Conservation (phyloP, 108 stramenopile genomes). For the Epithemia pelagica region DNA sequence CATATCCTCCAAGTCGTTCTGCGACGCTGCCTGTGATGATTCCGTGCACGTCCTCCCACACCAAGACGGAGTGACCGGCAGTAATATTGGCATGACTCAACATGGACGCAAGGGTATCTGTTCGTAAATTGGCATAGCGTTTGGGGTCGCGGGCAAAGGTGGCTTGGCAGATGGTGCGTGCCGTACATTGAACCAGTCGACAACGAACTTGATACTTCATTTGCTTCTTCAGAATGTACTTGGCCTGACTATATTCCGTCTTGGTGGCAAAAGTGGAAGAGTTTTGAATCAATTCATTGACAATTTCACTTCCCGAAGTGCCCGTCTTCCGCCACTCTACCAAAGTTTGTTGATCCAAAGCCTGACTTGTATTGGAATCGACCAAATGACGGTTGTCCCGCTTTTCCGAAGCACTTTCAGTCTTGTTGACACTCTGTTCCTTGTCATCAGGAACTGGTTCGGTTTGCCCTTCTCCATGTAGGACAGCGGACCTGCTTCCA, state of each 20-base stretch:
- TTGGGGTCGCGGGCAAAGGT: slow-evolving; percentile 55
- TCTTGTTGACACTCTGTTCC: neutral
- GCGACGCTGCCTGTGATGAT: slow-evolving; percentile 64
- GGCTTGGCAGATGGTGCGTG: slow-evolving; percentile 51
- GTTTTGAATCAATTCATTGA: slow-evolving; percentile 65
- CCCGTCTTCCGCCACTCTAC: slow-evolving; percentile 29
- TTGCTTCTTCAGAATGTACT: slow-evolving; percentile 76
- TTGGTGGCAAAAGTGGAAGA: slow-evolving; percentile 74
- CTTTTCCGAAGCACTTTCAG: slow-evolving; percentile 13
- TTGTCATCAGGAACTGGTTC: too few relatives aligned
- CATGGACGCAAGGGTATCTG: slow-evolving; percentile 78
- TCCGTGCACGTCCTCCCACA: slow-evolving; percentile 63
- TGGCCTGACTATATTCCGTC: slow-evolving; percentile 80
- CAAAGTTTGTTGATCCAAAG: slow-evolving; percentile 33
- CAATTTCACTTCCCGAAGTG: slow-evolving; percentile 53
- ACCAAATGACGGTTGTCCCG: slow-evolving; percentile 80
- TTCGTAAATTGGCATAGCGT: slow-evolving; percentile 56
- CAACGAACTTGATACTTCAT: slow-evolving; percentile 75
- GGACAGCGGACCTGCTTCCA: neutral
- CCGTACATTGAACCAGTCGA: slow-evolving; percentile 68
- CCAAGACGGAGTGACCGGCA: slow-evolving; percentile 73
- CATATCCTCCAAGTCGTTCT: slow-evolving; percentile 83
- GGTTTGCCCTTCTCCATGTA: too few relatives aligned
- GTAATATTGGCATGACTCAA: slow-evolving; percentile 68
- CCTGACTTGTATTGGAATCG: slow-evolving; percentile 70